Evolutionary conservation across 345 rosid genomes (phyloP).

Genomic region (Luvunga scandens): DNA sequence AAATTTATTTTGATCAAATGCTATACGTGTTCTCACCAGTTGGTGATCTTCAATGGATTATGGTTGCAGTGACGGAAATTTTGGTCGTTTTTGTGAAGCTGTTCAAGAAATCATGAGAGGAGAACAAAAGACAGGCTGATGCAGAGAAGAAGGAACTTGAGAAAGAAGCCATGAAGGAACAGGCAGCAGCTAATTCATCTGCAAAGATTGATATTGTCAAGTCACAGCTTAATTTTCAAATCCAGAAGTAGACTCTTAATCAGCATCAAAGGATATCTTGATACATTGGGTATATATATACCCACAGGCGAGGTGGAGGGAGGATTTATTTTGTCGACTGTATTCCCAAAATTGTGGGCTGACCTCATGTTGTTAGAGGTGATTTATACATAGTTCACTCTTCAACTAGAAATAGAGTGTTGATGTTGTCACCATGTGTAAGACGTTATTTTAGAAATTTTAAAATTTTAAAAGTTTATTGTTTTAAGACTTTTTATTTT

Average conservation of each 20-base stretch:
- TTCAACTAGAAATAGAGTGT: not conserved
- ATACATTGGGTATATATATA: not conserved
- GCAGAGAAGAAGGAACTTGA: slow-evolving; percentile 90
- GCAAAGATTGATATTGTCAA: slow-evolving; percentile 43
- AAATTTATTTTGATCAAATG: not conserved
- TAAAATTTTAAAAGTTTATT: too few relatives aligned
- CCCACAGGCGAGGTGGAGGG: not conserved
- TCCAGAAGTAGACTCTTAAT: slow-evolving; percentile 29
- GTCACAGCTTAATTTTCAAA: slow-evolving; percentile 26
- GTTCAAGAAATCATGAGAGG: slow-evolving; percentile 80
- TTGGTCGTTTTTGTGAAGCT: slow-evolving; percentile 73
- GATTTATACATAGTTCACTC: not conserved
- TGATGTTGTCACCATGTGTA: not conserved
- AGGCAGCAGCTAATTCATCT: slow-evolving; percentile 35
- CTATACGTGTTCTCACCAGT: not conserved
- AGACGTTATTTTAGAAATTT: too few relatives aligned
- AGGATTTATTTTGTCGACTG: not conserved
- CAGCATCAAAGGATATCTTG: not conserved
- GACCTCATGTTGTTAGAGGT: not conserved
- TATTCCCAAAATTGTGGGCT: not conserved
- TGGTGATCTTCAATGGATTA: slow-evolving; percentile 3
- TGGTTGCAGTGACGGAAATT: slow-evolving; percentile 79
- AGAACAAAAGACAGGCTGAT: slow-evolving; percentile 77
- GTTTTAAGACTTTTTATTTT: too few relatives aligned
- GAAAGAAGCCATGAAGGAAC: slow-evolving; percentile 81